Base-by-base conservation (phyloP, 1,139 yeast species). In the Taphrina communis region DNA sequence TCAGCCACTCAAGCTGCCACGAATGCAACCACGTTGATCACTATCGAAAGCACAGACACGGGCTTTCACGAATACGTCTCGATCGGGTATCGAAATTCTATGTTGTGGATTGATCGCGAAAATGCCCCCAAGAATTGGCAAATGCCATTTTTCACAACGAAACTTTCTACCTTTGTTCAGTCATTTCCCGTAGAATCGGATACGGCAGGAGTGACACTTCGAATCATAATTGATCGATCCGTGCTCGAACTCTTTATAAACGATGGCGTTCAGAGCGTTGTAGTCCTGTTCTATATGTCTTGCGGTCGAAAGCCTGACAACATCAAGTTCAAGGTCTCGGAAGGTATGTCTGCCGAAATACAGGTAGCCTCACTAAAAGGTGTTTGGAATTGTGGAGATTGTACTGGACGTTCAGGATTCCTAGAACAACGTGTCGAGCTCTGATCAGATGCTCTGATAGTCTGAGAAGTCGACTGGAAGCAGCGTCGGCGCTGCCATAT, bases 231-330 rank as follows among this genome's bases (percentile, higher is more conserved):
- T 58, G 69, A 66, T 39, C 25, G 65, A 12, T 51, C 65, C 8
- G 65, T 66, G 14, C 59, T 66, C 2, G 69, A 66, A 44, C 59
- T 66, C 42, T 56, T 58, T 25, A 25, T 66, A 36, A 66, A 66
- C 31, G 65, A 66, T 39, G 69, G 69, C 17, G 17, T 51, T 14
- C 65, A 66, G 21, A 36, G 55, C 39, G 66, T 59, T 9, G 66
- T 62, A 6, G 66, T 62, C 12, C 48, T 62, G 42, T 62, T 62
- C 51, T 62, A 25, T 42, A 62, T 62, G 66, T 38, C 59, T 6
- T 19, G 19, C 25, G 57, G 38, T 39, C 46, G 65, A 36, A 60
- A 48, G 14, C 66, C 66, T 41, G 53, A 56, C 6, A 35, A 39
- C 41, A 55, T 62, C 17, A 21, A 42, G 41, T 31, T 52, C 5